Evolutionary conservation across 116 monocot genomes (phyloP), one percentile per base, ranked within the genome.

Genomic region (Trichopus zeylanicus): DNA sequence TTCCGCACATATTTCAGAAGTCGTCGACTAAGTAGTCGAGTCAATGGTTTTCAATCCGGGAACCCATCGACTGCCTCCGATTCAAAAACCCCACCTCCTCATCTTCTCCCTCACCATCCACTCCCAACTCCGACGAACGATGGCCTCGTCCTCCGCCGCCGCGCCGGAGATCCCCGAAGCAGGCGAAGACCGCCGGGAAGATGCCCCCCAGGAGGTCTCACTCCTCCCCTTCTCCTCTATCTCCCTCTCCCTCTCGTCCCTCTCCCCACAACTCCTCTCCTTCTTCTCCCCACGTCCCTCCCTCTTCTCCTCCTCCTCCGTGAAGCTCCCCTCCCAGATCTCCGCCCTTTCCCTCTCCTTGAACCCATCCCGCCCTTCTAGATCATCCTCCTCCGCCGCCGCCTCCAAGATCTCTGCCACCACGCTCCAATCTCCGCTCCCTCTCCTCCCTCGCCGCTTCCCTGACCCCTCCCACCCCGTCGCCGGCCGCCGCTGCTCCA

Each of bases 291-390:
- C n/a, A n/a, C 22, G 48, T 37, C 16, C 38, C 60, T 10, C 47
- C 29, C 31, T 65, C 46, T 28, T 47, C 32, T 56, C 34, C 29
- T 61, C 51, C n/a, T 53, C 30, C 57, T 31, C 26, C 30, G 35
- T 70, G 75, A 67, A 78, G 57, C 68, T 78, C 68, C 68, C 81
- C 51, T 51, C 66, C 61, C 86, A 83, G 58, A 66, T 78, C 73
- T 63, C 61, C 35, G 32, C 75, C 15, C 69, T 62, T 25, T 59
- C 48, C 48, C 28, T 48, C 63, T 33, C 71, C 52, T 51, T 67
- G n/a, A n/a, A n/a, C 31, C 42, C 61, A 22, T 29, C 49, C 66
- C 46, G 15, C 46, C 6, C 63, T 55, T 28, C 67, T n/a, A 42
- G n/a, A 35, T 15, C 73, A 58, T 9, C 64, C 54, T 39, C 74